Evolutionary conservation across 106 monocot species (phyloP).

Genomic region (Dioscorea dumetorum): DNA sequence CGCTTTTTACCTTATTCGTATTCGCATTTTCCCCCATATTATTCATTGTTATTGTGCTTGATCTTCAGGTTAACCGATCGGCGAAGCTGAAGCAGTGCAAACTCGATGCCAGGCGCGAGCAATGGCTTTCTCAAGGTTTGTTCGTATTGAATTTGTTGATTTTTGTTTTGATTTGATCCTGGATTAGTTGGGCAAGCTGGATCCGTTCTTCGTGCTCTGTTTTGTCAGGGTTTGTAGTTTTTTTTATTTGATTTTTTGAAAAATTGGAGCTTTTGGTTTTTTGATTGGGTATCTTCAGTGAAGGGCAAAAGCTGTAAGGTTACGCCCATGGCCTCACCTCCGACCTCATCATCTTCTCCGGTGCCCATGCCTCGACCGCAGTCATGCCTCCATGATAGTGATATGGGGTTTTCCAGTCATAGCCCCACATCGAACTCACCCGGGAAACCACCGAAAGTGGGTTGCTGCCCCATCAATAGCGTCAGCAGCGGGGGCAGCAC

Average conservation of each 20-base stretch:
- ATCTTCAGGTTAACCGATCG: conserved; percentile 43
- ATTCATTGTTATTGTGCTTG: not conserved
- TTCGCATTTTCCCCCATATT: not conserved
- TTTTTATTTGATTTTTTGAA: not conserved
- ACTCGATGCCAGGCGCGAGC: conserved; percentile 67
- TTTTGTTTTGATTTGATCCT: not conserved
- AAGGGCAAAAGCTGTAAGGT: conserved; percentile 13
- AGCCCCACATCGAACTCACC: conserved; percentile 10
- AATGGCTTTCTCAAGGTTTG: conserved; percentile 74
- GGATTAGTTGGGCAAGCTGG: not conserved
- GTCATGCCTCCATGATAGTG: conserved; percentile 22
- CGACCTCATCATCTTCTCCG: conserved; percentile 1
- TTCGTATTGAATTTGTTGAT: conserved; percentile 1
- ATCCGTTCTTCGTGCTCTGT: not conserved
- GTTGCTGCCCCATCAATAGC: conserved; percentile 4
- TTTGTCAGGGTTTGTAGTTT: conserved; percentile 1
- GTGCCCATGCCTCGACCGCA: not conserved
- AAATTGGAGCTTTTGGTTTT: conserved; percentile 2
- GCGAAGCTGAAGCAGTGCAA: conserved; percentile 81
- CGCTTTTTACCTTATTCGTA: not conserved
- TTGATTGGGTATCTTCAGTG: conserved; percentile 5
- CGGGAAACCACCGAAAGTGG: conserved; percentile 1
- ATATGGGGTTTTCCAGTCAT: conserved; percentile 22
- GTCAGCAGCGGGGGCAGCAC: conserved; percentile 47
- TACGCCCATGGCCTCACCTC: not conserved